Evolutionary conservation across 345 rosid species (phyloP).

Genomic region (Rhodomyrtus tomentosa): DNA sequence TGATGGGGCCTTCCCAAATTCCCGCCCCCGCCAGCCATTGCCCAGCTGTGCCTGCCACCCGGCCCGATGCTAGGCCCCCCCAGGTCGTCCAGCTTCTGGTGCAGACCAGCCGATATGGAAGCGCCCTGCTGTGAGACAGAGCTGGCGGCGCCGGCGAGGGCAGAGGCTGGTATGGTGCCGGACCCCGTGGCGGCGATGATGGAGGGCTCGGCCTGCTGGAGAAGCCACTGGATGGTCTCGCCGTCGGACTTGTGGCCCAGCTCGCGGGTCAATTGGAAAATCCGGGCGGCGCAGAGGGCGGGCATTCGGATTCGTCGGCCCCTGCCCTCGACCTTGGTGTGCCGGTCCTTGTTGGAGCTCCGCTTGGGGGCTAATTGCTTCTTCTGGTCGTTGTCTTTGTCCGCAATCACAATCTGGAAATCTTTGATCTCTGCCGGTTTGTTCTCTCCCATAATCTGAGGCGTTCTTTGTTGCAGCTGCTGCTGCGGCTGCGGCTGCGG

Average conservation of each 20-base stretch:
- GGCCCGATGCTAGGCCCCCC: slow-evolving; percentile 45
- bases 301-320: slow-evolving; percentile 98
- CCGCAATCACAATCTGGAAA: slow-evolving; percentile 62
- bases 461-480: slow-evolving; percentile 16
- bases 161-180: slow-evolving; percentile 96
- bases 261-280: slow-evolving; percentile 91
- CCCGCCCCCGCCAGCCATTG: slow-evolving; percentile 34
- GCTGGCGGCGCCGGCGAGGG: slow-evolving; percentile 48
- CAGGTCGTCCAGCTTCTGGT: slow-evolving; percentile 54
- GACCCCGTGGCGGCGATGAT: slow-evolving; percentile 86
- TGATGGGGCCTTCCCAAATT: slow-evolving; percentile 59
- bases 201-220: slow-evolving; percentile 93
- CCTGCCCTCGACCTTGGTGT: slow-evolving; percentile 91
- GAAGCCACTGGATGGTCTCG: slow-evolving; percentile 91
- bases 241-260: slow-evolving; percentile 98
- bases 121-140: slow-evolving; percentile 57
- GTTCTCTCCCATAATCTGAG: slow-evolving; percentile 4
- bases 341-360: slow-evolving; percentile 90
- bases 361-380: slow-evolving; percentile 71
- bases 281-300: slow-evolving; percentile 93
- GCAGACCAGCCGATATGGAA: slow-evolving; percentile 58
- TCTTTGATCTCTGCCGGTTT: slow-evolving; percentile 61
- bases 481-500: slow-evolving; percentile 15
- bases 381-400: slow-evolving; percentile 38
- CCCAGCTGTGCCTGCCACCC: slow-evolving; percentile 54